Evolutionary conservation across 1,139 yeast species (phyloP).

Genomic region (Nakaseomyces bracarensis): DNA sequence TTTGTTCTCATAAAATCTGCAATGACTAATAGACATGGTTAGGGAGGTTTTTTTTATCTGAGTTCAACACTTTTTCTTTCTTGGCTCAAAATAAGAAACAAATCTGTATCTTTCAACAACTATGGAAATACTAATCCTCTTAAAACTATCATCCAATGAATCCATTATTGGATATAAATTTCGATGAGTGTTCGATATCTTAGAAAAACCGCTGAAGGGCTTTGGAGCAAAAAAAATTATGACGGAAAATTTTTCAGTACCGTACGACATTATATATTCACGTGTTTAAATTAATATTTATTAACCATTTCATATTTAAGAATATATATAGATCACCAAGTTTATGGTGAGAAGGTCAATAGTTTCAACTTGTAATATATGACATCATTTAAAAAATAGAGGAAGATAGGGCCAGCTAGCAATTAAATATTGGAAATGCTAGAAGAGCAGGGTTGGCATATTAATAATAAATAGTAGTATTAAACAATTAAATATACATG

Average conservation of each 20-base stretch:
- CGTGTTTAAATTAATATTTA: background rate
- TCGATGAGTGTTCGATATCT: background rate
- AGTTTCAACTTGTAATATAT: too few species aligned
- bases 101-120: too few species aligned
- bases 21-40: conserved; percentile 79
- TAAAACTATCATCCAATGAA: background rate
- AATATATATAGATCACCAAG: too few species aligned
- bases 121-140: background rate
- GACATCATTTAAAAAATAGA: too few species aligned
- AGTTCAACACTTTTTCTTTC: background rate
- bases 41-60: background rate
- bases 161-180: too few species aligned
- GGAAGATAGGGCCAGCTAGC: too few species aligned
- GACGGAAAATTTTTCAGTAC: background rate
- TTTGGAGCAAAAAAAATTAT: background rate
- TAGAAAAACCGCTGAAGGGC: background rate
- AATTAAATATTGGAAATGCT: too few species aligned
- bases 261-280: background rate
- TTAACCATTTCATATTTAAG: too few species aligned
- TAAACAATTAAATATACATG: conserved; percentile 1
- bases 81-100: too few species aligned
- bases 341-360: background rate
- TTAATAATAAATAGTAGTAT: background rate
- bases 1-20: conserved; percentile 96
- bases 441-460: too few species aligned